phyloP scores from a whole-genome alignment of 805 yeast species.

The Ogataea degrootiae region DNA sequence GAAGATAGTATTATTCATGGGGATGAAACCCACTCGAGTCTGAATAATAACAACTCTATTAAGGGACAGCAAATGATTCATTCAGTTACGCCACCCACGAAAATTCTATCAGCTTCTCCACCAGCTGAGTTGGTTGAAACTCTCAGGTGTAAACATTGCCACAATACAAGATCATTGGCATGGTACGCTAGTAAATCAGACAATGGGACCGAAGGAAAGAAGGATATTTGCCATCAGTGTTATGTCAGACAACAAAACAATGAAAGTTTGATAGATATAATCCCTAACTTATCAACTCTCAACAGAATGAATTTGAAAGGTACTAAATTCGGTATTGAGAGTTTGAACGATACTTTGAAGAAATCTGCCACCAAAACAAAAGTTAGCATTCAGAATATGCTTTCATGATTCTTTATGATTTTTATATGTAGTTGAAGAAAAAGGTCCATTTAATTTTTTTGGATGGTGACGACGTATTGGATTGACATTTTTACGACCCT shows the following conservation, averaged over 20 bases:
- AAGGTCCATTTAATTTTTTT: no score
- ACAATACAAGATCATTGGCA: constrained; percentile 13
- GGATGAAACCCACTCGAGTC: not conserved
- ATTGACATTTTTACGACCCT: no score
- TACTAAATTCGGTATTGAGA: constrained; percentile 17
- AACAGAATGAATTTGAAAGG: constrained; percentile 12
- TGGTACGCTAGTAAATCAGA: constrained; percentile 12
- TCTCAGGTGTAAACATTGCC: constrained; percentile 16
- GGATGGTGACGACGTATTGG: no score
- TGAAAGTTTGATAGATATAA: constrained; percentile 17
- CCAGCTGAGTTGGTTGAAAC: no score
- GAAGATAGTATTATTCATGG: not conserved
- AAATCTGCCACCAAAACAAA: constrained; percentile 1
- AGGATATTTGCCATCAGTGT: constrained; percentile 24
- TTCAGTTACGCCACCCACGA: no score
- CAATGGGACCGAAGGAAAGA: constrained; percentile 1
- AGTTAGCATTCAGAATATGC: constrained; percentile 20
- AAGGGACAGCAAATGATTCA: no score
- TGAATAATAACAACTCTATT: no score
- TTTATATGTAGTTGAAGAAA: not conserved
- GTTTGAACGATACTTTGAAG: constrained; percentile 8
- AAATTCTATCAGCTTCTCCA: no score
- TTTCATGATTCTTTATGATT: constrained; percentile 7
- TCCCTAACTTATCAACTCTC: constrained; percentile 20
- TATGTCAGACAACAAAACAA: constrained; percentile 20